Base-by-base conservation (phyloP, 352 stramenopile species). In the Poterioochromonas sp. region DNA sequence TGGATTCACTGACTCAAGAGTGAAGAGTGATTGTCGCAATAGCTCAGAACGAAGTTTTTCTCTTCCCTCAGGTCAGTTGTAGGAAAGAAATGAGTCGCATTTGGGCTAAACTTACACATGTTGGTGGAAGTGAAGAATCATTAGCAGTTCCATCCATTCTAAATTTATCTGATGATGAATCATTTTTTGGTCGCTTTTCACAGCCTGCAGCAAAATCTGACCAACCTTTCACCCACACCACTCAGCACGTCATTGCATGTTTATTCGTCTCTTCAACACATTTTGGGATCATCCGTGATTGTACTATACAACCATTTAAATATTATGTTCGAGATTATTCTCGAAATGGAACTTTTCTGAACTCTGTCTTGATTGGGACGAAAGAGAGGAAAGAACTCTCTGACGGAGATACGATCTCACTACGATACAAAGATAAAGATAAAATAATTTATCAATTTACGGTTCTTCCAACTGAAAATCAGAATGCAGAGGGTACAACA, bases 331-430 rank as follows among this genome's bases (percentile, higher is more conserved):
- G 8, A 41, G 62, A 71, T 29, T 47, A 44, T 44, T 71, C 62
- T 44, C 11, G 32, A 41, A 71, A 71, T 71, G 62, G 62, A 12
- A 71, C 62, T 47, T 71, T 71, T 44, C 18, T 71, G 3, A 41
- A 44, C 32, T 5, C 2, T 32, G 1, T 26, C 2, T 47, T 71
- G 18, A 29, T 71, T 44, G 62, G 62, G 2, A 71, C 5, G 26
- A 32, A 32, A 12, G 1, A 41, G 26, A 62, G 8, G 2, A 41
- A 44, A n/a, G 39, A 47, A 44, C 11, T 71, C 15, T 11, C 8
- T 8, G 34, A 41, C 41, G 62, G 62, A 8, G 15, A 44, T 43
- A 29, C 2, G 8, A 47, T 71, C 41, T 12, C 62, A 5, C 8
- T 71, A 29, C 8, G 26, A 44, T 71, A 71, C 62, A 71, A 71